Evolutionary conservation across 495 filamentous ascomycete genomes (phyloP).

Genomic region (Bombardia bombarda): DNA sequence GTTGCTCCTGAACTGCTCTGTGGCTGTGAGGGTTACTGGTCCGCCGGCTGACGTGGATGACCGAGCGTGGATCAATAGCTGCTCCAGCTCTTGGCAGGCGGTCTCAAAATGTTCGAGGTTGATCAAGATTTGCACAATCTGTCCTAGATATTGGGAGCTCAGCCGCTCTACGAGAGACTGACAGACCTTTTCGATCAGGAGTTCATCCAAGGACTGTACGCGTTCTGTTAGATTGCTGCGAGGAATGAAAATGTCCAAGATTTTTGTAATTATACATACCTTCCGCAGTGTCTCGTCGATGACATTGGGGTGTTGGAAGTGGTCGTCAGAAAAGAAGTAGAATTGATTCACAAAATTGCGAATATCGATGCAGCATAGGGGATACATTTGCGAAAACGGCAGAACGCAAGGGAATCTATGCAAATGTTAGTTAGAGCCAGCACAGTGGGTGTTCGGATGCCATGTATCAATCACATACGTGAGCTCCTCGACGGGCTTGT

Average conservation of each 20-base stretch:
- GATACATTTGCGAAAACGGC: constrained; percentile 98
- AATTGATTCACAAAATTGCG: constrained; percentile 94
- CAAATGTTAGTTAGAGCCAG: constrained; percentile 6
- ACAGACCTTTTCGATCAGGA: constrained; percentile 86
- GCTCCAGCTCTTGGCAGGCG: constrained; percentile 80
- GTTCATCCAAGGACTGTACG: constrained; percentile 62
- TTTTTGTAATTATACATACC: constrained; percentile 32
- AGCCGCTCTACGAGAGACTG: constrained; percentile 80
- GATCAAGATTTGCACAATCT: constrained; percentile 96
- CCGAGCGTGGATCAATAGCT: constrained; percentile 70
- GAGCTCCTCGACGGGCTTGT: constrained; percentile 66
- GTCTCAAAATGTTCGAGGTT: constrained; percentile 96
- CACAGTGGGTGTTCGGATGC: too few species aligned
- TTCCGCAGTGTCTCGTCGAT: constrained; percentile 84
- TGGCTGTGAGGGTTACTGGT: constrained; percentile 68
- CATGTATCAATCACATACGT: constrained; percentile 43
- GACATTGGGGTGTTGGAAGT: constrained; percentile 77
- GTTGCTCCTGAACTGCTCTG: constrained; percentile 74
- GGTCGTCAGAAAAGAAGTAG: constrained; percentile 89
- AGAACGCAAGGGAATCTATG: constrained; percentile 79
- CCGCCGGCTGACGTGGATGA: constrained; percentile 69
- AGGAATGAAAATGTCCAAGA: too few species aligned
- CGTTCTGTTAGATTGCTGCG: constrained; percentile 8
- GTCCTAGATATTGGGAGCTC: constrained; percentile 84
- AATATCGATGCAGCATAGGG: constrained; percentile 94